Evolutionary conservation across 257 asterid genomes (phyloP), one percentile per base, ranked within the genome.

Genomic region (Nyctanthes arbortristis): DNA sequence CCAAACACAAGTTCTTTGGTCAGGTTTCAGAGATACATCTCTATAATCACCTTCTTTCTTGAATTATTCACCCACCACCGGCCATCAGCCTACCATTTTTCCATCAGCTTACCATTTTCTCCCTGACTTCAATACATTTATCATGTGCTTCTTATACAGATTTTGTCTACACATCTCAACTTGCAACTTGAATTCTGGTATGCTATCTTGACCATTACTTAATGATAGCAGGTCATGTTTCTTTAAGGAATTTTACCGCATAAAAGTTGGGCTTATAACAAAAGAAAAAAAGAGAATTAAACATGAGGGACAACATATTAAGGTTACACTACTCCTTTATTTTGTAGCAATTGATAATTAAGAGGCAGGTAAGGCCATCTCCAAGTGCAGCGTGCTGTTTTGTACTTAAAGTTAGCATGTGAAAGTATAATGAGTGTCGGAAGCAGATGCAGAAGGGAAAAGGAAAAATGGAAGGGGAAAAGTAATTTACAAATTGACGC

Each of bases 1-100:
- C 84, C 69, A 79, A 84, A 77, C 79, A 73, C 57, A 55, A 61
- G 66, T 49, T 67, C 67, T 74, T 77, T 34, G 37, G 71, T 70
- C 77, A 83, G 84, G 63, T 37, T 78, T 57, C 79, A 76, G 80
- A 24, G 67, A 54, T 45, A 36, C 68, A 62, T 74, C 66, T 43
- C 47, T 74, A 71, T 71, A 64, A 34, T 69, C n/a, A 29, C 58
- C 60, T 43, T 20, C 73, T 27, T 54, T 54, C 30, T 68, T 70
- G 6, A 18, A 28, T 35, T 20, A 13, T 31, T 63, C 54, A 31
- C 28, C 20, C 69, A 55, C 65, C 69, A 40, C 55, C 56, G 11
- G 39, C 67, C 74, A 57, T 43, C 58, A n/a, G 14, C 56, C 24
- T 39, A 28, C 64, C 4, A 13, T 40, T n/a, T 70, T 57, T 24